Base-by-base conservation (phyloP, 2,329 filamentous ascomycete genomes). In the Cercospora nicotianae region DNA sequence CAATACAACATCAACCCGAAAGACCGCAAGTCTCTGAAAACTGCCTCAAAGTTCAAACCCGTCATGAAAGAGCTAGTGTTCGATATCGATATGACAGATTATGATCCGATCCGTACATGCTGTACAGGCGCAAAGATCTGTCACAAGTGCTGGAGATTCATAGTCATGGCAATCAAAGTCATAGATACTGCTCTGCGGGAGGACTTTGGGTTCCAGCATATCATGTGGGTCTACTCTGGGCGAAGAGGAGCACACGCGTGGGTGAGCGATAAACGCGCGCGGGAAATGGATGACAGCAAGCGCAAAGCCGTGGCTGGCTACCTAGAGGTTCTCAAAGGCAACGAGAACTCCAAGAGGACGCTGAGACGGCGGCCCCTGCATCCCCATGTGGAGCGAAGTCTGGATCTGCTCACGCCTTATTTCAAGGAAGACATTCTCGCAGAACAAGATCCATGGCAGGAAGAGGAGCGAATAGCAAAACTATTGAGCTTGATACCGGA, bases 21-120 rank as follows among this genome's bases (percentile, higher is more conserved):
- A 74, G 95, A 99, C 75, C 90, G 94, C 76, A 99, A 98, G 82
- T 90, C 90, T 0, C 81, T 98, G 36, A 89, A 90, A 63, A 94
- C 93, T 79, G 87, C 90, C 39, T 88, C 88, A 59, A 88, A 92
- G 8, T 97, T 99, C 82, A 91, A 90, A 71, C 94, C 95, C 0
- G 80, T 97, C 33, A 87, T 91, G 65, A 99, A 99, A 79, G 95
- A 99, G 79, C 83, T 99, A 45, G 97, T 97, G 75, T 98, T 99
- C 80, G 95, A 99, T 90, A 98, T 99, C 75, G 95, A 99, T 87
- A 87, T 99, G 87, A 98, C 95, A 64, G 95, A 98, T 81, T 99
- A 99, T 81, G 95, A 99, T 78, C 93, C 96, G 72, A 92, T 99
- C 72, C 90, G 95, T 73, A 97, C 94, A 30, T 99, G 95, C 81